Conservation (phyloP, 2,329 filamentous ascomycete genomes). For the Pseudocercospora vitis region DNA sequence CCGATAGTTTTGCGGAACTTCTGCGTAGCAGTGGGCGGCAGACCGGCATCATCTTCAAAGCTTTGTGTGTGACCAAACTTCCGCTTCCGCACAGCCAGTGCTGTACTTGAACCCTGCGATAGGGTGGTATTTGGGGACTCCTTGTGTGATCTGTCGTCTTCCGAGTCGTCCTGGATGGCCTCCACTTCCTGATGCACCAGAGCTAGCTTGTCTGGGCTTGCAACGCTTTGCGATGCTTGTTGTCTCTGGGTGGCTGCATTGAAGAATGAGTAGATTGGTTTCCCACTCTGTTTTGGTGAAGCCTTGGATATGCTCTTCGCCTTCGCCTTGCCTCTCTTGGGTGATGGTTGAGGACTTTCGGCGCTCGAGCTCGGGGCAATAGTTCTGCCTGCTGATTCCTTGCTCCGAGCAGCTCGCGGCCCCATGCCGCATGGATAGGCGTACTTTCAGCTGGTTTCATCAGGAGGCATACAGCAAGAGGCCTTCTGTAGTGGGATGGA, state of each 20-base stretch:
- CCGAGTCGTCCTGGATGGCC: constrained; percentile 37
- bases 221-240: constrained; percentile 38
- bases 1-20: constrained; percentile 47
- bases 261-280: constrained; percentile 53
- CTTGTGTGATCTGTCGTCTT: constrained; percentile 27
- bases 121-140: constrained; percentile 22
- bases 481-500: too few species aligned
- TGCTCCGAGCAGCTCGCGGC: constrained; percentile 32
- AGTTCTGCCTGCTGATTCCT: too few species aligned
- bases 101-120: constrained; percentile 37
- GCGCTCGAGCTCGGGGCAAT: constrained; percentile 6
- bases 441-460: too few species aligned
- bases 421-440: constrained; percentile 34
- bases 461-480: too few species aligned
- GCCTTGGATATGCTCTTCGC: constrained; percentile 38
- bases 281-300: constrained; percentile 39
- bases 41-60: constrained; percentile 18
- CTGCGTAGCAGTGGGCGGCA: constrained; percentile 38
- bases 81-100: constrained; percentile 38
- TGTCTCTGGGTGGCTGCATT: constrained; percentile 46
- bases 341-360: constrained; percentile 23
- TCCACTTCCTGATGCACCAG: constrained; percentile 29
- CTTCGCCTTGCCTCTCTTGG: constrained; percentile 25
- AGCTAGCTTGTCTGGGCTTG: constrained; percentile 44
- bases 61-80: constrained; percentile 29